Conservation (phyloP, 768 basidiomycete genomes). For the Hypsizygus marmoreus region DNA sequence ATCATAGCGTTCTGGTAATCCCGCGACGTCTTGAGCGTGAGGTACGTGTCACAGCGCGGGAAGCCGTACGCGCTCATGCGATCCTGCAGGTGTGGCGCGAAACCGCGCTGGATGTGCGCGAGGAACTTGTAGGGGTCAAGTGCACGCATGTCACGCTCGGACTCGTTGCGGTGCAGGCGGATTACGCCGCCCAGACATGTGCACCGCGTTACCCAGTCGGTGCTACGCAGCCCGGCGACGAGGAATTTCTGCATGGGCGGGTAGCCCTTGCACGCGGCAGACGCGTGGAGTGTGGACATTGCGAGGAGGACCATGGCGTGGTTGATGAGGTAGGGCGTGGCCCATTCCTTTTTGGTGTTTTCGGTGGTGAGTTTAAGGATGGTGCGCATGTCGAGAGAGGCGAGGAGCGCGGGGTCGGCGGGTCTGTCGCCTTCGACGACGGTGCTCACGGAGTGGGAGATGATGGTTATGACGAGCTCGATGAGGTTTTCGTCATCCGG, state of each 20-base stretch:
- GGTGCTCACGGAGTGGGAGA: slow-evolving; percentile 53
- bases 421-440: slow-evolving; percentile 42
- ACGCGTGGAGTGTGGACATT: slow-evolving; percentile 43
- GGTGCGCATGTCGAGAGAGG: slow-evolving; percentile 42
- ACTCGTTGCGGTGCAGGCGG: slow-evolving; percentile 44
- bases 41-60: slow-evolving; percentile 45
- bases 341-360: slow-evolving; percentile 44
- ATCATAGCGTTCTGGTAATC: slow-evolving; percentile 60
- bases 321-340: slow-evolving; percentile 43
- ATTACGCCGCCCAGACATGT: slow-evolving; percentile 55
- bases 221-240: slow-evolving; percentile 55
- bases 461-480: slow-evolving; percentile 51
- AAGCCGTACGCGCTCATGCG: slow-evolving; percentile 51
- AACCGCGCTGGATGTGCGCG: slow-evolving; percentile 37
- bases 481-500: slow-evolving; percentile 51
- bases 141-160: slow-evolving; percentile 45
- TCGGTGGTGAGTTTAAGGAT: slow-evolving; percentile 46
- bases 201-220: slow-evolving; percentile 54
- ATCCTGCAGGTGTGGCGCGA: slow-evolving; percentile 48
- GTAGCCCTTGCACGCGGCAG: slow-evolving; percentile 43
- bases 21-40: slow-evolving; percentile 39
- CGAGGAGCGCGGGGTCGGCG: slow-evolving; percentile 37
- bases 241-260: slow-evolving; percentile 50
- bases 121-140: slow-evolving; percentile 55
- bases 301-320: slow-evolving; percentile 55